Evolutionary conservation across 2,329 filamentous ascomycete species (phyloP).

Genomic region (Xylariaceae sp.): DNA sequence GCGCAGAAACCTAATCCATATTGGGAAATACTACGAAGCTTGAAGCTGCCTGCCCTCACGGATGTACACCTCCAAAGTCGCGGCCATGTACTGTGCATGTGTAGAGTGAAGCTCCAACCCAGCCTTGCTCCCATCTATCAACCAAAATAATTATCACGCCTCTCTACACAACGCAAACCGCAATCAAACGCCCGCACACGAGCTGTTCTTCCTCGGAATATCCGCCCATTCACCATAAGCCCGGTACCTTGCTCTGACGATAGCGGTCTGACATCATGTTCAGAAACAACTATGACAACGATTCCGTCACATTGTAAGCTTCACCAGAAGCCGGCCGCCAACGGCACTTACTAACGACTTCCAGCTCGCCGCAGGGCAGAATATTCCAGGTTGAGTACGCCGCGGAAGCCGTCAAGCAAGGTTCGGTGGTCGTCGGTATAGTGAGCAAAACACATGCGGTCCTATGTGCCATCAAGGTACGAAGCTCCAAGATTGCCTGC

Average conservation of each 20-base stretch:
- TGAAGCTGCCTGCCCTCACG: constrained; percentile 28
- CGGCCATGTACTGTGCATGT: no score
- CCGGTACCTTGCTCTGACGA: neutral
- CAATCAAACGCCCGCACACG: neutral
- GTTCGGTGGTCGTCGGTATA: constrained; percentile 93
- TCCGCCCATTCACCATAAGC: neutral
- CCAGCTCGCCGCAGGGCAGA: constrained; percentile 92
- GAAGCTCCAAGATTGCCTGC: constrained; percentile 5
- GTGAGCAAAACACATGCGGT: constrained; percentile 98
- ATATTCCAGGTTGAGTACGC: constrained; percentile 99
- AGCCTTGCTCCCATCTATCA: constrained; percentile 20
- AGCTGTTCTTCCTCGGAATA: no score
- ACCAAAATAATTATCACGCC: neutral
- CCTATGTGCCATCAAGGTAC: constrained; percentile 91
- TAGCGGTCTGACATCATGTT: constrained; percentile 64
- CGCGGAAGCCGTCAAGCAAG: constrained; percentile 97
- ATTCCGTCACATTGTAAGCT: constrained; percentile 95
- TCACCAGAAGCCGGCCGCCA: constrained; percentile 13
- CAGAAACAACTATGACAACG: constrained; percentile 99
- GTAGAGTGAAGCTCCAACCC: neutral
- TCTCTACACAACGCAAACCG: constrained; percentile 4
- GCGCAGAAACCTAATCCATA: constrained; percentile 22
- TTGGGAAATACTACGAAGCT: constrained; percentile 28
- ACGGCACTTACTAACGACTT: constrained; percentile 21
- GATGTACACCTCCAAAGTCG: no score